These are phyloP conservation scores for Vicia sativa DNA, from an alignment of 306 rosid species.

Conservation along the genomic window DNA sequence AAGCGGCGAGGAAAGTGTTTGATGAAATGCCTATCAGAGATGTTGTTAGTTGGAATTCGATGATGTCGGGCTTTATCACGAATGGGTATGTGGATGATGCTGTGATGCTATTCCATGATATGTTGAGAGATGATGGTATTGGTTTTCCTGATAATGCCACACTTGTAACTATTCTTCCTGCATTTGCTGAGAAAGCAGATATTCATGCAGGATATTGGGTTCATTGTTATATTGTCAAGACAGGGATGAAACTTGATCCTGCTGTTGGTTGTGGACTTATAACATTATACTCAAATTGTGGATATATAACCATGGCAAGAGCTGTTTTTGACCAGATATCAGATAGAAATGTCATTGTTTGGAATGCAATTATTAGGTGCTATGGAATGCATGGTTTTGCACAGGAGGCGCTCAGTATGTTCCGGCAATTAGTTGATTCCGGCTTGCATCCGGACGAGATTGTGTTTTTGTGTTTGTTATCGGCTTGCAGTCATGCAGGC, in stretches of 20 bases:
- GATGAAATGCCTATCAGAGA: conserved; percentile 57
- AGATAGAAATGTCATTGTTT: conserved; percentile 51
- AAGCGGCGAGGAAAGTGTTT: conserved; percentile 55
- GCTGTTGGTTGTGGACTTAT: conserved; percentile 66
- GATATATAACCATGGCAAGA: conserved; percentile 58
- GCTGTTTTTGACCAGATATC: conserved; percentile 51
- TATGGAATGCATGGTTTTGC: conserved; percentile 72
- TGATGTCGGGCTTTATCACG: conserved; percentile 63
- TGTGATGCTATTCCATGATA: conserved; percentile 46
- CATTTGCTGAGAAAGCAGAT: conserved; percentile 61
- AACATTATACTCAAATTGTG: conserved; percentile 71
- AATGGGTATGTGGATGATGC: conserved; percentile 62
- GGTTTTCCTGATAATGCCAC: conserved; percentile 63
- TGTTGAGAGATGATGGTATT: conserved; percentile 45
- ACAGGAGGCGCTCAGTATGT: conserved; percentile 64
- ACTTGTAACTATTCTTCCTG: conserved; percentile 62
- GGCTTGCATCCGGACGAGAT: conserved; percentile 57
- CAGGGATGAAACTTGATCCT: conserved; percentile 57
- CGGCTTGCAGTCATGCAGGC: conserved; percentile 82
- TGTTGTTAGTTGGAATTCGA: conserved; percentile 75
- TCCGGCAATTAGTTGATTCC: conserved; percentile 46
- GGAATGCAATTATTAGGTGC: conserved; percentile 80
- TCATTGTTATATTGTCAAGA: conserved; percentile 65
- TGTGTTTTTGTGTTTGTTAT: conserved; percentile 60
- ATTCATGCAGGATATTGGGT: conserved; percentile 69